These are phyloP conservation scores for Reticulascus tulasneorum DNA, from an alignment of 2,329 filamentous ascomycete genomes.

Conservation along the genomic window DNA sequence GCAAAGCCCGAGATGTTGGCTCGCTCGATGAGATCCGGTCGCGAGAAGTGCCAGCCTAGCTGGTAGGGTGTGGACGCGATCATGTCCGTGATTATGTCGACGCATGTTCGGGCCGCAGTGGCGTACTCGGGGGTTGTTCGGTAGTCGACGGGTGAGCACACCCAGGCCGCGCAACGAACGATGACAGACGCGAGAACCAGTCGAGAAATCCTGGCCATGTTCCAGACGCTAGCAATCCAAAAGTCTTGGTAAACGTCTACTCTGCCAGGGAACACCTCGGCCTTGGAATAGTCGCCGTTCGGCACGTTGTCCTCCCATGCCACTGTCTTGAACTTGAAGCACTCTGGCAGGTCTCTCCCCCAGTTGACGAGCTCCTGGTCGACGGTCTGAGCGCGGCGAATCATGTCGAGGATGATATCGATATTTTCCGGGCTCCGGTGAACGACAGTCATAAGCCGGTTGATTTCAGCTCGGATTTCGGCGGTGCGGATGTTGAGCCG, in stretches of 20 bases:
- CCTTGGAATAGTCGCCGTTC: conserved; percentile 45
- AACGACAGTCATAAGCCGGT: conserved; percentile 42
- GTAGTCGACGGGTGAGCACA: conserved; percentile 57
- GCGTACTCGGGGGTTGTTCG: conserved; percentile 60
- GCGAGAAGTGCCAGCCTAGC: conserved; percentile 53
- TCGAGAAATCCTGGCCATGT: conserved; percentile 49
- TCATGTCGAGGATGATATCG: conserved; percentile 46
- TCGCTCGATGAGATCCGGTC: conserved; percentile 34
- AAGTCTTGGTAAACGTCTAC: conserved; percentile 58
- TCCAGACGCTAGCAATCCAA: conserved; percentile 56
- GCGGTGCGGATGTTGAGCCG: conserved; percentile 49
- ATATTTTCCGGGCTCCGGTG: conserved; percentile 45
- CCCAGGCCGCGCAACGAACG: conserved; percentile 58
- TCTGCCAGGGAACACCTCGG: conserved; percentile 56
- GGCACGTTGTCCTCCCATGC: conserved; percentile 54
- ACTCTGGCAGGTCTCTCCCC: conserved; percentile 45
- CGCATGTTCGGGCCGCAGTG: conserved; percentile 45
- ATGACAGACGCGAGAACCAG: conserved; percentile 52
- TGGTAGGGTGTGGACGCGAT: conserved; percentile 59
- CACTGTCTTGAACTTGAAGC: conserved; percentile 48
- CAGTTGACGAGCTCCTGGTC: conserved; percentile 51
- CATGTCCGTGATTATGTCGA: conserved; percentile 53
- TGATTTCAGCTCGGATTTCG: conserved; percentile 53
- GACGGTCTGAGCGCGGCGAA: conserved; percentile 46
- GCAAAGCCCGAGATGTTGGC: conserved; percentile 41